Evolutionary conservation across 225 moss, liverwort and hornwort genomes (phyloP).

Genomic region (Pseudisothecium myosuroides): DNA sequence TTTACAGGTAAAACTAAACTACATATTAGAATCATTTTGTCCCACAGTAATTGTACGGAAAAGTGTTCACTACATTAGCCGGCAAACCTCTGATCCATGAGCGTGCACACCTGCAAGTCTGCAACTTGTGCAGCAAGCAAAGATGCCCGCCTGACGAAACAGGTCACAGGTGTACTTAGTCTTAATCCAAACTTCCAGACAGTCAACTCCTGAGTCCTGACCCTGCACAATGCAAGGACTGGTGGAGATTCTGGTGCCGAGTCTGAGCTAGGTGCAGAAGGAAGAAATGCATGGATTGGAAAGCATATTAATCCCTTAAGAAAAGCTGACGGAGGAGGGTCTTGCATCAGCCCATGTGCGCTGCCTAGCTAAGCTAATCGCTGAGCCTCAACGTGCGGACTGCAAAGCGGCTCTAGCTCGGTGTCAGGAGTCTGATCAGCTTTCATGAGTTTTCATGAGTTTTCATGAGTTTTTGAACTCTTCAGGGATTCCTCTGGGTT

Average conservation of each 20-base stretch:
- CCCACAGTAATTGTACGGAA: not conserved
- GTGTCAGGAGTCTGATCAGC: not conserved
- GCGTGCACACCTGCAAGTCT: not conserved
- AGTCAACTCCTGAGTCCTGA: not conserved
- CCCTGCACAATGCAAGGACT: not conserved
- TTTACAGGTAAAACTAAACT: not conserved
- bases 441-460: not conserved
- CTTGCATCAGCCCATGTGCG: not conserved
- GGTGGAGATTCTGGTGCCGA: not conserved
- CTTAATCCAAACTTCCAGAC: not conserved
- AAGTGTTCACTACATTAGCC: not conserved
- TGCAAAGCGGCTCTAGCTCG: not conserved
- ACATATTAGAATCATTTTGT: not conserved
- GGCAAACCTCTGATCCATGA: not conserved
- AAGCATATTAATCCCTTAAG: not conserved
- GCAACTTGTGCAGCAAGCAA: not conserved
- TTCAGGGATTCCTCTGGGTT: not conserved
- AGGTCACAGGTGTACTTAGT: not conserved
- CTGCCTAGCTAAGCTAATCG: not conserved
- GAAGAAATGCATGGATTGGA: not conserved
- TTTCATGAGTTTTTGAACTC: not conserved
- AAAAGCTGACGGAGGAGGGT: not conserved
- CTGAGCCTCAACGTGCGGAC: not conserved
- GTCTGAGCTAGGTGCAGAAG: not conserved
- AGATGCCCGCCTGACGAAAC: not conserved